phyloP scores from a whole-genome alignment of 768 basidiomycete genomes.

The Trametes punicea region DNA sequence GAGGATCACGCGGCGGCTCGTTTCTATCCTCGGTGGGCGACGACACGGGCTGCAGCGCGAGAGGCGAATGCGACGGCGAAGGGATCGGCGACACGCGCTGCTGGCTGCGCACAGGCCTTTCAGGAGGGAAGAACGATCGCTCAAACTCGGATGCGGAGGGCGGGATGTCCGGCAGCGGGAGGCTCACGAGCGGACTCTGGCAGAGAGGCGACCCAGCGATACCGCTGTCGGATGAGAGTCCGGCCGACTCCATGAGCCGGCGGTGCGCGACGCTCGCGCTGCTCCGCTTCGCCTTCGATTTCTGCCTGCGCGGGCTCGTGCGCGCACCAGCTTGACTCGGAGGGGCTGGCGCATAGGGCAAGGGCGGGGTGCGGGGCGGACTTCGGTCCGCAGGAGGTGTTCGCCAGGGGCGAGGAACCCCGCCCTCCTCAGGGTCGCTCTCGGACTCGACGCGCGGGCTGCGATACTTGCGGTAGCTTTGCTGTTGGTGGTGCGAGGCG shows the following conservation, averaged over 20 bases:
- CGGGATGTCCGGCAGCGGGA: slow-evolving; percentile 14
- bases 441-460: slow-evolving; percentile 18
- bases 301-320: slow-evolving; percentile 12
- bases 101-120: slow-evolving; percentile 8
- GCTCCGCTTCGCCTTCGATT: slow-evolving; percentile 7
- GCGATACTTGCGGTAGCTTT: slow-evolving; percentile 12
- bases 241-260: slow-evolving; percentile 10
- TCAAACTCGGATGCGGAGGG: slow-evolving; percentile 13
- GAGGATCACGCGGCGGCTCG: background rate
- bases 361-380: slow-evolving; percentile 1
- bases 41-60: slow-evolving; percentile 8
- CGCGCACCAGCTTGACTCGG: background rate
- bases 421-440: slow-evolving; percentile 10
- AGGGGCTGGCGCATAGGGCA: background rate
- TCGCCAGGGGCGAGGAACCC: slow-evolving; percentile 1
- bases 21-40: background rate
- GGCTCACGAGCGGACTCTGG: slow-evolving; percentile 13
- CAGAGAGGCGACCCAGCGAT: slow-evolving; percentile 12
- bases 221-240: slow-evolving; percentile 18
- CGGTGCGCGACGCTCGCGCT: slow-evolving; percentile 11
- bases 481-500: slow-evolving; percentile 3
- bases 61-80: slow-evolving; percentile 10
- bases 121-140: slow-evolving; percentile 10
- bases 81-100: slow-evolving; percentile 7
- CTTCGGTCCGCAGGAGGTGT: slow-evolving; percentile 1